Conservation (phyloP, 2,329 filamentous ascomycete genomes). For the Scedosporium minutisporum region DNA sequence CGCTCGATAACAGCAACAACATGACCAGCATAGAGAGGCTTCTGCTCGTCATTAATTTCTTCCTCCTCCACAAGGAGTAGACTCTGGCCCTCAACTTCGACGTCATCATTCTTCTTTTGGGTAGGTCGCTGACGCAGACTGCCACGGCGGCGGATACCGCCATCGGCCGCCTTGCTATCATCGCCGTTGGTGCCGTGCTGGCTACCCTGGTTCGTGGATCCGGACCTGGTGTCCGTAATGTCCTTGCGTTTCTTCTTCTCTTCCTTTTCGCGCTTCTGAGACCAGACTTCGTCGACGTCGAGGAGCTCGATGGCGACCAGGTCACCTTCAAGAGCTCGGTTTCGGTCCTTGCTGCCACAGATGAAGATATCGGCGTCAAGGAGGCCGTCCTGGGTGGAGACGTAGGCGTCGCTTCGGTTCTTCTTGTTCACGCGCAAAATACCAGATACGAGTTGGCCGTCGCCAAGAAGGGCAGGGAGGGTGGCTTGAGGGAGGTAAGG, state of each 20-base stretch:
- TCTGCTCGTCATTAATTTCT: constrained; percentile 96
- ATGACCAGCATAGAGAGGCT: constrained; percentile 93
- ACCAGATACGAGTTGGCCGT: constrained; percentile 91
- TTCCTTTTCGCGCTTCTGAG: constrained; percentile 97
- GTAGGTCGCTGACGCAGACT: constrained; percentile 94
- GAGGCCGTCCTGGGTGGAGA: constrained; percentile 77
- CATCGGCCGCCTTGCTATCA: constrained; percentile 57
- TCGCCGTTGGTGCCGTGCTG: constrained; percentile 54
- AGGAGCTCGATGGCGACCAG: constrained; percentile 91
- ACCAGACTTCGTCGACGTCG: constrained; percentile 97
- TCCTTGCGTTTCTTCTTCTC: constrained; percentile 99
- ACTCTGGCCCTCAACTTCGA: constrained; percentile 96
- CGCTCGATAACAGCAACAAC: constrained; percentile 96
- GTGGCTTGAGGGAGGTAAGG: constrained; percentile 94
- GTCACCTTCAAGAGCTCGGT: constrained; percentile 91
- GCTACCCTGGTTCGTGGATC: constrained; percentile 63
- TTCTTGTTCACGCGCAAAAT: constrained; percentile 99
- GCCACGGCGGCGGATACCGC: constrained; percentile 81
- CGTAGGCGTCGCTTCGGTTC: constrained; percentile 96
- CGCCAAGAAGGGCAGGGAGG: constrained; percentile 77
- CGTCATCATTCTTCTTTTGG: constrained; percentile 99
- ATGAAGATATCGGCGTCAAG: constrained; percentile 99
- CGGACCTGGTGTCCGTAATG: constrained; percentile 80
- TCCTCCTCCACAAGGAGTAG: constrained; percentile 94
- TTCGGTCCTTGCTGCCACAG: constrained; percentile 97